Conservation (phyloP, 306 rosid genomes). For the Begonia peltatifolia region DNA sequence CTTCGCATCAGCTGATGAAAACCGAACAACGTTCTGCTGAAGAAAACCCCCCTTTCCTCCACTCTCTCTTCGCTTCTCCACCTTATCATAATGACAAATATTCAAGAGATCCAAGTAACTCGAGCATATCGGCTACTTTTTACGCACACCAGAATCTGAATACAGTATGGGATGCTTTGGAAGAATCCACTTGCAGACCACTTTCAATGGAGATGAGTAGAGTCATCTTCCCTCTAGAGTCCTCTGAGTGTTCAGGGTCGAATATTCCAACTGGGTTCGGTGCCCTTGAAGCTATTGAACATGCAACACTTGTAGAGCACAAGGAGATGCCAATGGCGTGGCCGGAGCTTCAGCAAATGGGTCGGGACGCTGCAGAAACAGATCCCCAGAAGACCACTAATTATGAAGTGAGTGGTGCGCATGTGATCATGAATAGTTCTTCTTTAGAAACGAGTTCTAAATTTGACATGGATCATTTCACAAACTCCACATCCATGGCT, state of each 20-base stretch:
- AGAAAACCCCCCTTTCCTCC: background rate
- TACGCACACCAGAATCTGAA: background rate
- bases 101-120: background rate
- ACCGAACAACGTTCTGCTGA: background rate
- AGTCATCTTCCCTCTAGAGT: too few species aligned
- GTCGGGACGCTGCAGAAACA: too few species aligned
- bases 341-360: too few species aligned
- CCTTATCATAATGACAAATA: background rate
- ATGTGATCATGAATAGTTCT: constrained; percentile 9
- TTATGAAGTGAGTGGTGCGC: background rate
- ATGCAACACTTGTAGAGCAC: background rate
- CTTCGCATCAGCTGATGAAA: background rate
- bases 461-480: constrained; percentile 18
- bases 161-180: background rate
- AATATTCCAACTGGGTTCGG: background rate
- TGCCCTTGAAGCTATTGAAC: background rate
- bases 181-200: too few species aligned
- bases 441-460: constrained; percentile 6
- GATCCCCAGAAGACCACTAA: too few species aligned
- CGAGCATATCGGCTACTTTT: background rate
- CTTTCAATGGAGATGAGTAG: too few species aligned
- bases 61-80: background rate
- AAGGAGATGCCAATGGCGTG: background rate
- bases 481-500: constrained; percentile 8
- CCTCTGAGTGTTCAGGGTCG: too few species aligned